Percentiles rank a stretch among this genome's conserved stretches.
phyloP scores from a whole-genome alignment of 768 basidiomycete species.

The Tubosaeta sp. region DNA sequence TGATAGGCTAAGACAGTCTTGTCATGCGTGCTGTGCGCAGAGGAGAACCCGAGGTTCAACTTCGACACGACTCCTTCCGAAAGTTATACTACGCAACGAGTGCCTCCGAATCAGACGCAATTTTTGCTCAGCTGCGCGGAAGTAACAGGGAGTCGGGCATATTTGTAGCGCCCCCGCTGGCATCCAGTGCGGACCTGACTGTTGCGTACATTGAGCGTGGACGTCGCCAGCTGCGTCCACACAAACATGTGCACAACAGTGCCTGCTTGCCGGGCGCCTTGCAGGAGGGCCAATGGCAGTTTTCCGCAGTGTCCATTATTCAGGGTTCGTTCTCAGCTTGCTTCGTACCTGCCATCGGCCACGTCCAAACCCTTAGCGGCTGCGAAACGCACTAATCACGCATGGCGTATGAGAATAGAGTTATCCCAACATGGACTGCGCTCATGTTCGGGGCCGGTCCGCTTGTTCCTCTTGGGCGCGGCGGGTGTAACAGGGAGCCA shows the following conservation, averaged over 20 bases:
- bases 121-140: background rate
- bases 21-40: background rate
- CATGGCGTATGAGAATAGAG: background rate
- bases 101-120: background rate
- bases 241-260: background rate
- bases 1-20: background rate
- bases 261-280: background rate
- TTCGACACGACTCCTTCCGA: background rate
- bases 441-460: too few species aligned
- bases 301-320: background rate
- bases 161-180: background rate
- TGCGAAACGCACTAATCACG: slow-evolving; percentile 4
- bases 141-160: background rate
- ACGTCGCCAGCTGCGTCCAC: background rate
- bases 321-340: background rate
- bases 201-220: background rate
- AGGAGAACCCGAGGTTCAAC: background rate
- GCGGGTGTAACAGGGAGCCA: too few species aligned
- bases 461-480: too few species aligned
- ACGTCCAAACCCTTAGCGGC: background rate
- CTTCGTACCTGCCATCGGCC: background rate
- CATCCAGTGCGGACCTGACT: background rate
- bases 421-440: background rate
- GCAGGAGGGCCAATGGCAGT: slow-evolving; percentile 12
- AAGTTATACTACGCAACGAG: background rate